phyloP scores from a whole-genome alignment of 495 filamentous ascomycete species.

The Aspergillus incahuasiensis region DNA sequence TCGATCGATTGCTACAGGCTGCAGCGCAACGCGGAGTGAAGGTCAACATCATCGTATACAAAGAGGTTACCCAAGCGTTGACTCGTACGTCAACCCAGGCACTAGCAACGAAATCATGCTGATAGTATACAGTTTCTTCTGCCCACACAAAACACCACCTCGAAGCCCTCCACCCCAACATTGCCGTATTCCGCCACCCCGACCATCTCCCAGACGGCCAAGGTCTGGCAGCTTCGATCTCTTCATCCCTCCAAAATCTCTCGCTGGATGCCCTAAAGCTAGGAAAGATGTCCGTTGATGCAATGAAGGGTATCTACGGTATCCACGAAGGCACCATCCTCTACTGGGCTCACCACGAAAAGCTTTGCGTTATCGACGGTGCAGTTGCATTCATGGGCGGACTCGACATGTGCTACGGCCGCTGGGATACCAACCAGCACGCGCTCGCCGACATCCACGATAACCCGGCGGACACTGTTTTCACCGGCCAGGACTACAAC shows the following conservation, averaged over 20 bases:
- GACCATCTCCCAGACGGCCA: constrained; percentile 79
- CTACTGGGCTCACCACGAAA: constrained; percentile 97
- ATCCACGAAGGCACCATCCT: constrained; percentile 73
- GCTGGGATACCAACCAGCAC: constrained; percentile 66
- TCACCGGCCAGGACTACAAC: constrained; percentile 93
- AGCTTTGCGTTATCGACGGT: constrained; percentile 80
- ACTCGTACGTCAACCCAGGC: constrained; percentile 60
- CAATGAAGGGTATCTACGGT: constrained; percentile 74
- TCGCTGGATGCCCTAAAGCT: constrained; percentile 47
- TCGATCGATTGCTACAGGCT: constrained; percentile 83
- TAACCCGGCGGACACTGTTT: constrained; percentile 68
- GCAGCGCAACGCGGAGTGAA: constrained; percentile 85
- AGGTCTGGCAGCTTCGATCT: constrained; percentile 46
- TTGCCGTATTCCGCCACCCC: constrained; percentile 86
- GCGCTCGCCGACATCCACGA: constrained; percentile 84
- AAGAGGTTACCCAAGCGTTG: constrained; percentile 81
- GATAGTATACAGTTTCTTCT: constrained; percentile 58
- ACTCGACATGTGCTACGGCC: constrained; percentile 57
- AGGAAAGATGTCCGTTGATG: constrained; percentile 58
- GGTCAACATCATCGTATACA: constrained; percentile 91
- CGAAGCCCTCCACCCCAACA: constrained; percentile 77
- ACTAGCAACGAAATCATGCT: neutral
- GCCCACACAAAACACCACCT: constrained; percentile 80
- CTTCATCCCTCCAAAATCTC: constrained; percentile 48
- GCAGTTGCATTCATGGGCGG: constrained; percentile 84